phyloP scores from a whole-genome alignment of 75 land plant species.

The Pinus tabuliformis region DNA sequence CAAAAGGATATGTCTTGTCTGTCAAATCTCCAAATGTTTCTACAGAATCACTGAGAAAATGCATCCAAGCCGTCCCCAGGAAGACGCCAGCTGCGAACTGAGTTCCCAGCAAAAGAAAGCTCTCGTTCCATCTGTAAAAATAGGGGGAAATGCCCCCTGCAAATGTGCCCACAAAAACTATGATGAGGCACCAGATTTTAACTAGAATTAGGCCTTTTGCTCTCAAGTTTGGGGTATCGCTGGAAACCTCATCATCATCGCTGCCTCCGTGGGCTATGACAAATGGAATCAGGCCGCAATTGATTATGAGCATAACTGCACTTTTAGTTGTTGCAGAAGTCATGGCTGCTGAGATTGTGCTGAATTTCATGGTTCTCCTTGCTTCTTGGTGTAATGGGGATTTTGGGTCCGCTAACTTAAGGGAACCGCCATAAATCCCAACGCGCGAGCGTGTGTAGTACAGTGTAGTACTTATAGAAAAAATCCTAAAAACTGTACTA shows the following conservation, averaged over 20 bases:
- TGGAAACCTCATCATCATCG: conserved; percentile 6
- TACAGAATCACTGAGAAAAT: conserved; percentile 69
- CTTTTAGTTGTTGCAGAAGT: not conserved
- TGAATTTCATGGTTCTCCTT: too few species aligned
- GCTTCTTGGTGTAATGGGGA: too few species aligned
- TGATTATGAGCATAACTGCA: not conserved
- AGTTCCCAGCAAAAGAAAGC: conserved; percentile 72
- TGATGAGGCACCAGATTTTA: conserved; percentile 67
- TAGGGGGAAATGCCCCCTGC: conserved; percentile 82
- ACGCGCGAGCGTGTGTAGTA: too few species aligned
- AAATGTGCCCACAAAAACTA: conserved; percentile 74
- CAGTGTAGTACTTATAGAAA: too few species aligned
- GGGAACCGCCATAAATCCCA: too few species aligned
- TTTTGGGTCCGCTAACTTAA: too few species aligned
- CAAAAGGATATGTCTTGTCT: conserved; percentile 60
- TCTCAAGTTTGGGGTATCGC: conserved; percentile 30
- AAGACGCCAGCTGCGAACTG: conserved; percentile 80
- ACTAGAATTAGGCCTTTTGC: conserved; percentile 47
- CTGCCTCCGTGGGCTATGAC: conserved; percentile 15
- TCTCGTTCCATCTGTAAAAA: conserved; percentile 70
- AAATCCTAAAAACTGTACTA: too few species aligned
- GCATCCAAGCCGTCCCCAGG: conserved; percentile 46
- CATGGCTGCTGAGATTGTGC: not conserved
- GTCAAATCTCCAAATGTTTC: conserved; percentile 57
- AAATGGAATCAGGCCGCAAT: not conserved